Evolutionary conservation across 306 rosid species (phyloP).

Genomic region (Oxytropis ochrocephala): DNA sequence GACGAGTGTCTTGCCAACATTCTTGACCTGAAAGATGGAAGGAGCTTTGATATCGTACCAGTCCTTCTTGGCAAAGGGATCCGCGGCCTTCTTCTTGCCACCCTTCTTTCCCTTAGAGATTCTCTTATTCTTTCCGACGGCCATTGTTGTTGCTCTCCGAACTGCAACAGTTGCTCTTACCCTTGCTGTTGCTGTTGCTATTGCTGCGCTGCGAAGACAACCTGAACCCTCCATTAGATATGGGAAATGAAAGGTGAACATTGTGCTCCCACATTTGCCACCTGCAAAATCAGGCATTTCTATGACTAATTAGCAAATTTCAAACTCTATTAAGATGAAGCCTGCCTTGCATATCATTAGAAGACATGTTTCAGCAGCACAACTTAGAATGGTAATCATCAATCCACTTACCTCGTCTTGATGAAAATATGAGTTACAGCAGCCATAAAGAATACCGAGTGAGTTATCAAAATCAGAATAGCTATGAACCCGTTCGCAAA

Average conservation of each 20-base stretch:
- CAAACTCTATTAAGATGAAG: not conserved
- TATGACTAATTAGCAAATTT: not conserved
- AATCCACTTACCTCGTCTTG: too few relatives aligned
- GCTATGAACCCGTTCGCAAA: too few relatives aligned
- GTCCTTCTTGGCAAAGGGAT: constrained; percentile 96
- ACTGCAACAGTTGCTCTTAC: too few relatives aligned
- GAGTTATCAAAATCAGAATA: too few relatives aligned
- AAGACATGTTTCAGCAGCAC: not conserved
- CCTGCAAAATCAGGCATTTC: constrained; percentile 41
- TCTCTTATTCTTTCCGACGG: too few relatives aligned
- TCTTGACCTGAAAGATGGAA: constrained; percentile 53
- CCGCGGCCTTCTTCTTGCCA: constrained; percentile 14
- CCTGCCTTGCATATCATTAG: not conserved
- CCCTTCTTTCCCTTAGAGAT: too few relatives aligned
- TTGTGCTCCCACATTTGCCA: constrained; percentile 64
- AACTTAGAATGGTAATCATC: constrained; percentile 7
- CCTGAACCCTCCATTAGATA: too few relatives aligned
- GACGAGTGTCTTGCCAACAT: constrained; percentile 88
- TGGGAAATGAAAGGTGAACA: constrained; percentile 25
- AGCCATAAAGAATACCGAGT: too few relatives aligned
- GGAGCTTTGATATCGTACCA: constrained; percentile 98
- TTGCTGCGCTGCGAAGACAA: too few relatives aligned
- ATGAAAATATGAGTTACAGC: too few relatives aligned
- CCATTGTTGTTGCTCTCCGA: too few relatives aligned
- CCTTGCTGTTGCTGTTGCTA: too few relatives aligned